Evolutionary conservation across 805 yeast genomes (phyloP), one percentile per base, ranked within the genome.

Genomic region (Wickerhamiella occidentalis): DNA sequence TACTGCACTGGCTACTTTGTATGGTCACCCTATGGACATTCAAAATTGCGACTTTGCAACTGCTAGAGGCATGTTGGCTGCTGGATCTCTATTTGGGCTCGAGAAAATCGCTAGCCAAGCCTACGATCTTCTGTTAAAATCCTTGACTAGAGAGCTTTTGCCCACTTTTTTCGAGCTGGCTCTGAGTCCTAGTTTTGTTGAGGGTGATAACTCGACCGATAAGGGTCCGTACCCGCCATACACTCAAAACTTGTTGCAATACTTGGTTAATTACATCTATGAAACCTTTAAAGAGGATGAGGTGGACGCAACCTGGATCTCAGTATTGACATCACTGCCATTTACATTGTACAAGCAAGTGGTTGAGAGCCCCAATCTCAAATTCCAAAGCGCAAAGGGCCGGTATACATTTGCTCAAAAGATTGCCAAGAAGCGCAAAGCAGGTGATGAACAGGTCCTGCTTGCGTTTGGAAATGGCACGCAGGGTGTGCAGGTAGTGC

Each of bases 381-480:
- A 37, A 12, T 58, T 58, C 38, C 55, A 53, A 15, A 55, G 55
- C 40, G 60, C 56, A 17, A 63, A 60, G 64, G 50, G 40, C 12
- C 36, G 50, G 33, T 44, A 47, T 44, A 40, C 19, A 12, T 49
- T 49, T 35, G 68, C 67, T 15, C 54, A 59, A 18, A 59, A 57
- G n/a, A 49, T 64, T 33, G 52, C 57, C 7, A 53, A 51, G 15
- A 49, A 55, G 21, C 58, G 68, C 25, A 59, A 55, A 49, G 48
- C 49, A 28, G 29, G 48, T 1, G 67, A 63, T 41, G 68, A 65
- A 45, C 54, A 54, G 9, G 68, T 65, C 7, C 65, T 65, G 25
- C 51, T 65, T 48, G 64, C 67, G 4, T 65, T 65, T 53, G 67
- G 67, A 11, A 66, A 62, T 11, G 64, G 66, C 19, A 57, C 55